A percentile compares a stretch with the other conserved stretches of the same genome.
These are phyloP conservation scores for Penicillium verrucosum DNA, from an alignment of 2,329 filamentous ascomycete genomes.

Conservation along the genomic window DNA sequence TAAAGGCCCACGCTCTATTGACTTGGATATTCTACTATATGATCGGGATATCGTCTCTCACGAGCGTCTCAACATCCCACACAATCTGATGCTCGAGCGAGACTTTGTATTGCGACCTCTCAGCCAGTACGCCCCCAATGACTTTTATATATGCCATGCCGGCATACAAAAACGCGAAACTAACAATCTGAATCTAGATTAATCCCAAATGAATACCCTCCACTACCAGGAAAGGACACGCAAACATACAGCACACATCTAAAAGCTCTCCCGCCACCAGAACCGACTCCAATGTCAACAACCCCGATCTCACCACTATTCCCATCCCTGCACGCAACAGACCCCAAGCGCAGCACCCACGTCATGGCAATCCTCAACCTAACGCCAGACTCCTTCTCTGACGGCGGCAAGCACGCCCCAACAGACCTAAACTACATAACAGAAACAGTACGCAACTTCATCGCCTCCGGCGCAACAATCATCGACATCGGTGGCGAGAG, in stretches of 20 bases:
- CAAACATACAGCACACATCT: conserved; percentile 37
- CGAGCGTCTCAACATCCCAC: conserved; percentile 77
- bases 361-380: conserved; percentile 95
- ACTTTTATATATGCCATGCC: not conserved
- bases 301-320: conserved; percentile 39
- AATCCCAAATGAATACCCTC: conserved; percentile 40
- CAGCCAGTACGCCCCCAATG: conserved; percentile 45
- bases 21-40: conserved; percentile 88
- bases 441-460: conserved; percentile 59
- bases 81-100: conserved; percentile 78
- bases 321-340: conserved; percentile 57
- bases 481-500: conserved; percentile 94
- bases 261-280: conserved; percentile 33
- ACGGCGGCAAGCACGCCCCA: conserved; percentile 66
- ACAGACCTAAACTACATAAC: conserved; percentile 51
- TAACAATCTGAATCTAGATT: conserved; percentile 29
- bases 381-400: conserved; percentile 95
- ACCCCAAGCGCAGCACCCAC: conserved; percentile 60
- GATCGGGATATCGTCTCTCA: conserved; percentile 63
- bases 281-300: conserved; percentile 38
- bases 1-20: conserved; percentile 92
- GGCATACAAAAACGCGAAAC: not conserved
- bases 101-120: conserved; percentile 91
- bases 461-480: conserved; percentile 71
- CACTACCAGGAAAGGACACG: conserved; percentile 25